phyloP scores from a whole-genome alignment of 768 basidiomycete species.

The Gautieria morchelliformis region DNA sequence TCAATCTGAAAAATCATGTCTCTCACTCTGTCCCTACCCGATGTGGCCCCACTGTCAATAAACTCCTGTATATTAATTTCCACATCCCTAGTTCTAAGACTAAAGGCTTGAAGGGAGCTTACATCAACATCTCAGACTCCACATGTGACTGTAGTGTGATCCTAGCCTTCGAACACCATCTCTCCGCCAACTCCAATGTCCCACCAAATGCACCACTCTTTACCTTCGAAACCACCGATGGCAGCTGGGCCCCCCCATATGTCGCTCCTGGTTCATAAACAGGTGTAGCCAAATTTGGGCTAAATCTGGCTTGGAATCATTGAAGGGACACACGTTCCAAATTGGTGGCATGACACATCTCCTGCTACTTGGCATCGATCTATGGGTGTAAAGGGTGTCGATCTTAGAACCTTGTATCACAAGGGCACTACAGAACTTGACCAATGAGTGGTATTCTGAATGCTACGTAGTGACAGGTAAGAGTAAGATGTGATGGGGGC shows the following conservation, averaged over 20 bases:
- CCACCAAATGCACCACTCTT: background rate
- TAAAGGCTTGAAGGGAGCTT: background rate
- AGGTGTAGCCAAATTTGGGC: background rate
- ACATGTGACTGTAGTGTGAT: background rate
- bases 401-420: too few species aligned
- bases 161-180: background rate
- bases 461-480: too few species aligned
- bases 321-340: background rate
- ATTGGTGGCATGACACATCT: background rate
- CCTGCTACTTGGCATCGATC: background rate
- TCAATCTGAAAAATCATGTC: background rate
- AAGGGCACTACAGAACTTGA: too few species aligned
- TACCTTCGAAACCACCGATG: constrained; percentile 21
- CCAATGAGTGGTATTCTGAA: too few species aligned
- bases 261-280: too few species aligned
- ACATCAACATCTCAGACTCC: background rate
- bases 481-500: too few species aligned
- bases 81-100: constrained; percentile 5
- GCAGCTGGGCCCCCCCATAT: constrained; percentile 42
- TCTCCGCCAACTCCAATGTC: background rate
- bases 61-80: background rate
- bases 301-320: background rate
- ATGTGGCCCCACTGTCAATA: background rate
- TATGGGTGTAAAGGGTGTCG: too few species aligned
- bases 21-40: background rate